A percentile compares a stretch with the other conserved stretches of the same genome.
Evolutionary conservation across 2,329 filamentous ascomycete species (phyloP).

Genomic region (Paecilomyces sp.): DNA sequence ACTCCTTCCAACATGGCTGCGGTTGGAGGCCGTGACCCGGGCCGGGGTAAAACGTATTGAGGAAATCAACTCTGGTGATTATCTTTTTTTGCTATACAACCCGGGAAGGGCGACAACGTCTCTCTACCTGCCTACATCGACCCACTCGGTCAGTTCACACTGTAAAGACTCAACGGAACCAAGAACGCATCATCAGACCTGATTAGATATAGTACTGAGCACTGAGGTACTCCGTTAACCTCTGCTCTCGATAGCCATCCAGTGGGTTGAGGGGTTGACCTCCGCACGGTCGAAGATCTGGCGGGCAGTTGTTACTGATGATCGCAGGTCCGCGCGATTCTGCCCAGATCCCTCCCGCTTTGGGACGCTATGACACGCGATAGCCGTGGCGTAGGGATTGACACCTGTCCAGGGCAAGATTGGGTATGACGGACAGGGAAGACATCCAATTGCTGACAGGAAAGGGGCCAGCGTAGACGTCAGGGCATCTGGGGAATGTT

Average conservation of each 20-base stretch:
- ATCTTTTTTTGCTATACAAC: not conserved
- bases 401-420: not conserved
- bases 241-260: slow-evolving; percentile 19
- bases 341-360: not conserved
- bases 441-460: not conserved
- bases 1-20: slow-evolving; percentile 89
- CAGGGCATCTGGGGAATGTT: not conserved
- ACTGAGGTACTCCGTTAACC: slow-evolving; percentile 13
- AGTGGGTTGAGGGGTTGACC: slow-evolving; percentile 9
- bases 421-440: not conserved
- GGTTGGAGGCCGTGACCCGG: slow-evolving; percentile 62
- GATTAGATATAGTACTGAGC: slow-evolving; percentile 9
- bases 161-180: not conserved
- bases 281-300: not conserved
- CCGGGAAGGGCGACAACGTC: not conserved
- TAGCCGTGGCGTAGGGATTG: not conserved
- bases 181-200: slow-evolving; percentile 7
- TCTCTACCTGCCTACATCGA: not conserved
- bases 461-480: not conserved
- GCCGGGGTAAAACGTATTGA: slow-evolving; percentile 43
- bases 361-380: not conserved
- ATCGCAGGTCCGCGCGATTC: not conserved
- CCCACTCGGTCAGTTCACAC: not conserved
- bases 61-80: not conserved
- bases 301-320: not conserved